Evolutionary conservation across 1,284 basidiomycete genomes (phyloP).

Genomic region (Ganoderma meredithae): DNA sequence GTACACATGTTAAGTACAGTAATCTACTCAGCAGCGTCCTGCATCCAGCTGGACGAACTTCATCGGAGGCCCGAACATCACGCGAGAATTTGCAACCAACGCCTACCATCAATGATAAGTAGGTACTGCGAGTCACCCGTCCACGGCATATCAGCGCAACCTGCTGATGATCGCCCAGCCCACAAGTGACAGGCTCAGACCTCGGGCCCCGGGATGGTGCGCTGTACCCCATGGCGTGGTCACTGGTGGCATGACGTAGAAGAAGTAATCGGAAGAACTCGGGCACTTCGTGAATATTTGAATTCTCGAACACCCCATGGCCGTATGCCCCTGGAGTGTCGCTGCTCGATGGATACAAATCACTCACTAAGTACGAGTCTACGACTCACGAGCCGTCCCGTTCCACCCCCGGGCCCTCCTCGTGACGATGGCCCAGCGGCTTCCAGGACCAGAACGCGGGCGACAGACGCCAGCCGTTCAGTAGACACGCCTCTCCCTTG

Average conservation of each 20-base stretch:
- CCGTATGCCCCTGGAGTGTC: too few relatives aligned
- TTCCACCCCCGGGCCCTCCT: too few relatives aligned
- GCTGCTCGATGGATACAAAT: too few relatives aligned
- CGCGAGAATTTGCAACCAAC: background rate
- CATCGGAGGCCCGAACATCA: background rate
- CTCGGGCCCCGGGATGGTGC: too few relatives aligned
- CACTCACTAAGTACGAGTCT: background rate
- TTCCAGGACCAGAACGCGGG: background rate
- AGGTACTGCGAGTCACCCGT: background rate
- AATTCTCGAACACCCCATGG: too few relatives aligned
- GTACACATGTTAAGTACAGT: too few relatives aligned
- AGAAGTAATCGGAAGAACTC: too few relatives aligned
- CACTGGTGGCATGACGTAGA: too few relatives aligned
- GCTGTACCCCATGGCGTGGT: too few relatives aligned
- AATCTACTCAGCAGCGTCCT: background rate
- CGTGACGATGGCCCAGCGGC: background rate
- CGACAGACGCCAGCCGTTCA: slow-evolving; percentile 28
- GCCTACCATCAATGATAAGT: background rate
- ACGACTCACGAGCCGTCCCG: background rate
- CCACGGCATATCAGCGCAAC: background rate
- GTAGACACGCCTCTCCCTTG: slow-evolving; percentile 19
- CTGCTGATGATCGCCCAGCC: too few relatives aligned
- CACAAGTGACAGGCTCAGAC: too few relatives aligned
- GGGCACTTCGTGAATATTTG: too few relatives aligned
- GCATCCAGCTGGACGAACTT: background rate